Percentiles rank a stretch among this genome's conserved stretches.
These are phyloP conservation scores for Eutypella sp. DNA, from an alignment of 2,329 filamentous ascomycete species.

Conservation along the genomic window DNA sequence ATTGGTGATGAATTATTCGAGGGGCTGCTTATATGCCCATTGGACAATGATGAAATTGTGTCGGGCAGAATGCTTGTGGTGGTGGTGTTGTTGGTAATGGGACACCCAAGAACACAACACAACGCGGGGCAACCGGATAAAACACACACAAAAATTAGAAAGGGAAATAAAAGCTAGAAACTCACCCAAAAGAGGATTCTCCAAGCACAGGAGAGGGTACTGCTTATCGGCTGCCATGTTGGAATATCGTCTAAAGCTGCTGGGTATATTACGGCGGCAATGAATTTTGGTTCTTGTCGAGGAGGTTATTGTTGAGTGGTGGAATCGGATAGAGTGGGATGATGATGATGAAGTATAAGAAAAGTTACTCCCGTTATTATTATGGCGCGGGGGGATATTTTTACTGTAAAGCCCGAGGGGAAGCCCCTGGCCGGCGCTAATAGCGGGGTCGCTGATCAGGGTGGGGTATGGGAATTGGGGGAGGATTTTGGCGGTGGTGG, in stretches of 20 bases:
- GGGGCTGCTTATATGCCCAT: no score
- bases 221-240: constrained; percentile 72
- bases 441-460: constrained; percentile 22
- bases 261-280: no score
- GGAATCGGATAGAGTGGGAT: no score
- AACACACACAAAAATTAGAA: not conserved
- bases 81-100: no score
- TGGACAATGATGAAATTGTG: no score
- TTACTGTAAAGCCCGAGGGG: constrained; percentile 14
- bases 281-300: constrained; percentile 6
- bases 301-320: constrained; percentile 8
- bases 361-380: constrained; percentile 7
- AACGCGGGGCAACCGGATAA: no score
- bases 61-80: no score
- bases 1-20: no score
- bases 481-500: no score
- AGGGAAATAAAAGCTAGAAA: constrained; percentile 15
- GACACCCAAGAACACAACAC: no score
- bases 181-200: constrained; percentile 94
- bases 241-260: constrained; percentile 14
- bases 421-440: constrained; percentile 11
- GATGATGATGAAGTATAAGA: constrained; percentile 13
- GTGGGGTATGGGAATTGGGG: no score
- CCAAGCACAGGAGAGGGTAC: constrained; percentile 85
- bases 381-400: constrained; percentile 28